Evolutionary conservation across 169 alveolate species (phyloP).

Genomic region (Besnoitia besnoiti): DNA sequence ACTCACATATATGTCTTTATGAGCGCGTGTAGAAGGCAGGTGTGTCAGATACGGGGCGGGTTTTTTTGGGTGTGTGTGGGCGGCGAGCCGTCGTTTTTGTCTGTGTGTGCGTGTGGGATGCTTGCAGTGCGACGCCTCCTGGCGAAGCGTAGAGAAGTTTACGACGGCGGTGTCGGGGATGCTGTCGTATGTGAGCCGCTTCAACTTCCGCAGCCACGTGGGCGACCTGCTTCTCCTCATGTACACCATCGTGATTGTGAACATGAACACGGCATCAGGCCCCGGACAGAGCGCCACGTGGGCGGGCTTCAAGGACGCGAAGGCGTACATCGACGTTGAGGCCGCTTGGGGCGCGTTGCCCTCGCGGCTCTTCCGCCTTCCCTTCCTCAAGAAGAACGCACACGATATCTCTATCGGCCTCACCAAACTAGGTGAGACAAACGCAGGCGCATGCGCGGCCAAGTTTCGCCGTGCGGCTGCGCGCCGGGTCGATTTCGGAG

Average conservation of each 20-base stretch:
- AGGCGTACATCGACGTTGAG: conserved; percentile 9
- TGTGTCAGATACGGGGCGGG: too few species aligned
- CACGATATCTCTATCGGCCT: neutral
- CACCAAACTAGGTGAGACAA: neutral
- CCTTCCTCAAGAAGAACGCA: neutral
- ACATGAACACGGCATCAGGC: neutral
- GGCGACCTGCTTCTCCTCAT: conserved; percentile 2
- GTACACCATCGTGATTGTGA: conserved; percentile 11
- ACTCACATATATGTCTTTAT: too few species aligned
- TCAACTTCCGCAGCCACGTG: neutral
- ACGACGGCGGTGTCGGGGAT: neutral
- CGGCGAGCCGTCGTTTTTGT: neutral
- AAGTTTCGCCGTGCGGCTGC: too few species aligned
- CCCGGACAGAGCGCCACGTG: neutral
- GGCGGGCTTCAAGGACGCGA: neutral
- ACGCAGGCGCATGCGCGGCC: too few species aligned
- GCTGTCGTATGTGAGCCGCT: neutral
- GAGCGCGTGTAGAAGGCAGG: too few species aligned
- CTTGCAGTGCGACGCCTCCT: conserved; percentile 4
- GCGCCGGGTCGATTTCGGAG: too few species aligned
- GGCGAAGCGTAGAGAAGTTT: neutral
- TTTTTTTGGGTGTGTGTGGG: too few species aligned
- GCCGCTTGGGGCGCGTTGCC: neutral
- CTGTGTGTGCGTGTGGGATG: neutral
- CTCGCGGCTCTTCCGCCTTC: neutral